phyloP scores from a whole-genome alignment of 805 yeast genomes.

The Monosporozyma solicola region DNA sequence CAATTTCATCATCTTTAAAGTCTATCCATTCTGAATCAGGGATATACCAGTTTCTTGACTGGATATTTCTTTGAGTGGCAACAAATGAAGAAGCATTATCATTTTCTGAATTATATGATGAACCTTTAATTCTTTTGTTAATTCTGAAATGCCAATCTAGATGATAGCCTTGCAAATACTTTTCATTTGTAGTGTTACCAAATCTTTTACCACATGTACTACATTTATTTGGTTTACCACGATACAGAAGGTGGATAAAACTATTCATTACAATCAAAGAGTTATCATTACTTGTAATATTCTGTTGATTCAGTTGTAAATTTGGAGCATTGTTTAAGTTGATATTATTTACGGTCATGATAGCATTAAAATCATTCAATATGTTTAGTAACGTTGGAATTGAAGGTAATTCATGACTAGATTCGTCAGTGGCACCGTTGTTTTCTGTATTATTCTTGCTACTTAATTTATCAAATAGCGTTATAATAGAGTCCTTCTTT shows the following conservation, averaged over 20 bases:
- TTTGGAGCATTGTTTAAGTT: conserved; percentile 24
- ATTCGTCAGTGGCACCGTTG: not conserved
- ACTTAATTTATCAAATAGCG: conserved; percentile 17
- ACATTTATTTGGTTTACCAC: conserved; percentile 65
- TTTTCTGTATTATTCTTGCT: conserved; percentile 7
- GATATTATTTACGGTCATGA: conserved; percentile 23
- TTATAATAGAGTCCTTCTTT: conserved; percentile 22
- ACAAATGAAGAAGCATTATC: conserved; percentile 30
- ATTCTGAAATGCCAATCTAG: conserved; percentile 95
- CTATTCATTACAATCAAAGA: conserved; percentile 21
- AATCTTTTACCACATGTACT: conserved; percentile 86
- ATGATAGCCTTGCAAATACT: conserved; percentile 50
- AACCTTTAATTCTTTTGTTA: conserved; percentile 60
- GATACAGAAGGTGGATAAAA: conserved; percentile 24
- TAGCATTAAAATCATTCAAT: conserved; percentile 24
- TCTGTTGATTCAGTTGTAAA: conserved; percentile 29
- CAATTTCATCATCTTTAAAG: conserved; percentile 59
- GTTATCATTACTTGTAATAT: conserved; percentile 23
- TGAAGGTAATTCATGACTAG: conserved; percentile 14
- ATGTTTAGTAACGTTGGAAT: conserved; percentile 17
- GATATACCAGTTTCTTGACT: conserved; percentile 76
- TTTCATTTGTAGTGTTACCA: conserved; percentile 48
- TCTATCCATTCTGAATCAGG: conserved; percentile 62
- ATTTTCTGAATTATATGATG: conserved; percentile 51
- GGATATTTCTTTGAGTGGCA: conserved; percentile 35